Base-by-base conservation (phyloP, 1,284 basidiomycete genomes). In the Bondarzewia mesenterica region DNA sequence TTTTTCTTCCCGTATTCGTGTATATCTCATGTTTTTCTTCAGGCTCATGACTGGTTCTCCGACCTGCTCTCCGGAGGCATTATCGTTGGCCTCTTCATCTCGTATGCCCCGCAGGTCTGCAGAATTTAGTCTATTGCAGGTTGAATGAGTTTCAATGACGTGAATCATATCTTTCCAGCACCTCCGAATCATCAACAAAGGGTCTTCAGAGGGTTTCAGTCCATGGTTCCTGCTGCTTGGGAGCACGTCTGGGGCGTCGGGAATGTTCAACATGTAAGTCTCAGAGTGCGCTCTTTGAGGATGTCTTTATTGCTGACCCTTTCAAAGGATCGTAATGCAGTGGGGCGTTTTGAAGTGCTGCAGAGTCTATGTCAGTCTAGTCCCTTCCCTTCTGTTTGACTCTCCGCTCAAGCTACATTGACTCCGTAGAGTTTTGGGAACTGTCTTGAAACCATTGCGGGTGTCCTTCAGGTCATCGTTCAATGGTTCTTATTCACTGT, bases 181-280 rank as follows among this genome's bases (percentile, higher is more conserved):
- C 58, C 69, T 77, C 47, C 74, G 88, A 27, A 92, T 94, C 53
- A 82, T 93, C 58, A 66, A 68, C 46, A 76, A 82, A 40, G 75
- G 80, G 37, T 87, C 91, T 0, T 93, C 90, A 0, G 82, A 93
- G 56, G 93, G 93, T 0, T 82, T 96, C 53, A 93, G 89, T 52
- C 91, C 93, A 46, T 89, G 89, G 82, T 99, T 91, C 63, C 70
- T 98, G n/a, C 73, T 98, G 2, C 77, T 98, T 0, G 96, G 96
- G 8, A 87, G 89, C 50, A 95, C 91, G 1, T 88, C 86, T 8
- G 78, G 80, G 14, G 85, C 87, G 1, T 82, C 88, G 1, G 85
- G 78, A 0, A 78, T 92, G 76, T 70, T 93, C 46, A 93, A 93
- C 62, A 81, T 94, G 79, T 88, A 57, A 44, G 79, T 61, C 16